These are phyloP conservation scores for Crithidia sp. DNA, from an alignment of 208 protist genomes.

Conservation along the genomic window DNA sequence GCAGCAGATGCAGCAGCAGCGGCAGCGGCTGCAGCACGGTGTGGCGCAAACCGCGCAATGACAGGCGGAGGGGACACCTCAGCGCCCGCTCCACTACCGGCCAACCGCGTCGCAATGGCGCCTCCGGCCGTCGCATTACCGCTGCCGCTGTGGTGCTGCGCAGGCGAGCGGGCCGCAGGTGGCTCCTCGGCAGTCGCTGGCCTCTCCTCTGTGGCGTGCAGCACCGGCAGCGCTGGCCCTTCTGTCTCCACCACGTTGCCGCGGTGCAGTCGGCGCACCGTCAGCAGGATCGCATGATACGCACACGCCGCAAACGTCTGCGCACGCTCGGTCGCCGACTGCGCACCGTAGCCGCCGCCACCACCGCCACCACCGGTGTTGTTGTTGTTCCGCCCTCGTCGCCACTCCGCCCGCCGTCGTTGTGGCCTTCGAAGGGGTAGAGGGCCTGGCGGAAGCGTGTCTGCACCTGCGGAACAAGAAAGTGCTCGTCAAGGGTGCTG, in stretches of 20 bases:
- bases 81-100: too few species aligned
- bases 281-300: conserved; percentile 31
- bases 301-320: conserved; percentile 40
- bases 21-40: too few species aligned
- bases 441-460: background rate
- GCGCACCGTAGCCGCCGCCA: background rate
- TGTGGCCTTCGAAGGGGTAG: background rate
- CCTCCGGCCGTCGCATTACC: background rate
- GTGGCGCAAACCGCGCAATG: too few species aligned
- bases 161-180: background rate
- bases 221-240: conserved; percentile 31
- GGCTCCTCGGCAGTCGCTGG: conserved; percentile 2
- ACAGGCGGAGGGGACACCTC: too few species aligned
- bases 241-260: conserved; percentile 30
- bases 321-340: conserved; percentile 13
- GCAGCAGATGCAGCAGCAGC: background rate
- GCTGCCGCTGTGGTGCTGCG: background rate
- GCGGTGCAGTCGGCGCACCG: conserved; percentile 25
- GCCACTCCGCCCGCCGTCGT: background rate
- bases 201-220: conserved; percentile 37
- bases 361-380: background rate
- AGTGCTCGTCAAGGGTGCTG: conserved; percentile 6
- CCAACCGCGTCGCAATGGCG: too few species aligned
- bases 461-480: conserved; percentile 6
- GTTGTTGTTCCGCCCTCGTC: too few species aligned